Base-by-base conservation (phyloP, 1,139 yeast species). In the Suhomyces wounanorum region DNA sequence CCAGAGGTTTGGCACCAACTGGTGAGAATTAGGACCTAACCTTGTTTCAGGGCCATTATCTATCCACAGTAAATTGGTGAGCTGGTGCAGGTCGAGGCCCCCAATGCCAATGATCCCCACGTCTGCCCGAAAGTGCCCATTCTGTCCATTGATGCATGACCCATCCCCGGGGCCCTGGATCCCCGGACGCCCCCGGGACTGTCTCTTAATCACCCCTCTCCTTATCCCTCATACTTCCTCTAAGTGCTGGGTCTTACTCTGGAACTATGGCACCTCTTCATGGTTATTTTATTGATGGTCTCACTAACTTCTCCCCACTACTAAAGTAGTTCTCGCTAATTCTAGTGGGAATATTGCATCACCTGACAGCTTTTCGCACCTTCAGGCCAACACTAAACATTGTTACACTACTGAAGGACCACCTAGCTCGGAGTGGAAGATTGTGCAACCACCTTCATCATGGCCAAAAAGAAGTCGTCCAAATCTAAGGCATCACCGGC, bases 401-500 rank as follows among this genome's bases (percentile, higher is more conserved):
- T 21, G 23, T 21, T 21, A 21, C 6, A 21, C 23, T 21, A 21
- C 6, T 21, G 23, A 21, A 21, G 23, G 23, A 21, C 40, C 42
- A 40, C 42, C 30, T n/a, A 16, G 3, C 7, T 23, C 41, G 14
- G 28, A 25, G 16, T 23, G 41, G 23, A 4, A 21, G 23, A 21
- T 40, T 3, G 33, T 3, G 18, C 18, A 17, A 10, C 31, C 11
- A 8, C 23, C 42, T 4, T 13, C 42, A 38, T 40, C 36, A 51
- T 51, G 53, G 53, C 53, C 26, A 51, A 51, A 40, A 51, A 51
- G 50, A 51, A 45, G 42, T 37, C 28, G 30, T 38, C 38, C 40
- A 51, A 45, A 44, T 14, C 23, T 13, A 45, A 40, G 44, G 37
- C 37, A 14, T 26, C 36, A 14, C 30, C 4, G 10, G 30, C 42